These are phyloP conservation scores for Thraustochytrium sp. DNA, from an alignment of 352 stramenopile species.

Conservation along the genomic window DNA sequence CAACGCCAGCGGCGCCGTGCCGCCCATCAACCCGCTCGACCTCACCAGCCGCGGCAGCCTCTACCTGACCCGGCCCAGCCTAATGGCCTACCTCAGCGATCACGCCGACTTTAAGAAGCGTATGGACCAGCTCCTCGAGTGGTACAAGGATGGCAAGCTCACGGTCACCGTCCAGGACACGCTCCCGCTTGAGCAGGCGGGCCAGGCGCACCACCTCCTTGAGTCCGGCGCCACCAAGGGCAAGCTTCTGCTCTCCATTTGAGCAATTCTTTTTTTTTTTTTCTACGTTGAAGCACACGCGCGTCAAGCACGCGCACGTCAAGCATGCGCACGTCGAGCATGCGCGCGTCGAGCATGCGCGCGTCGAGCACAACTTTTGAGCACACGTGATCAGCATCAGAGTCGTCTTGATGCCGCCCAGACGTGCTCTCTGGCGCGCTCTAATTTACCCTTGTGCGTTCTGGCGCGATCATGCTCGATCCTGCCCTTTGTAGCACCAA, in stretches of 20 bases:
- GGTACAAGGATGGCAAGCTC: slow-evolving; percentile 60
- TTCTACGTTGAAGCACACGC: too few relatives aligned
- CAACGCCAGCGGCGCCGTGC: slow-evolving; percentile 63
- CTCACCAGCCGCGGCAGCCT: slow-evolving; percentile 59
- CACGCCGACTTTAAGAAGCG: slow-evolving; percentile 58
- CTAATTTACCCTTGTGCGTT: too few relatives aligned
- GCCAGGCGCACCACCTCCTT: slow-evolving; percentile 61
- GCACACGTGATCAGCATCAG: too few relatives aligned
- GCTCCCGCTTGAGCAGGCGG: slow-evolving; percentile 60
- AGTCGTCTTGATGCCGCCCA: too few relatives aligned
- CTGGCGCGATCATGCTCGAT: too few relatives aligned
- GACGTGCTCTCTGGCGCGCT: too few relatives aligned
- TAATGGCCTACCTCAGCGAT: slow-evolving; percentile 60
- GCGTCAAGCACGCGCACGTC: too few relatives aligned
- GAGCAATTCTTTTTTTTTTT: too few relatives aligned
- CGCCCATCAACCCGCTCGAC: slow-evolving; percentile 60
- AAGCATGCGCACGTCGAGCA: too few relatives aligned
- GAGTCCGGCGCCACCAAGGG: slow-evolving; percentile 62
- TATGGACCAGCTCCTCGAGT: slow-evolving; percentile 59
- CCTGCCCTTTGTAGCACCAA: too few relatives aligned
- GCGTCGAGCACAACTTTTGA: too few relatives aligned
- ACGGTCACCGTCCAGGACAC: slow-evolving; percentile 59
- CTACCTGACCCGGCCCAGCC: slow-evolving; percentile 64
- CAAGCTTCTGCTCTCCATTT: slow-evolving; percentile 56
- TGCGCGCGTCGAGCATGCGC: too few relatives aligned